Conservation (phyloP, 108 stramenopile species). For the Schizochytrium sp. region DNA sequence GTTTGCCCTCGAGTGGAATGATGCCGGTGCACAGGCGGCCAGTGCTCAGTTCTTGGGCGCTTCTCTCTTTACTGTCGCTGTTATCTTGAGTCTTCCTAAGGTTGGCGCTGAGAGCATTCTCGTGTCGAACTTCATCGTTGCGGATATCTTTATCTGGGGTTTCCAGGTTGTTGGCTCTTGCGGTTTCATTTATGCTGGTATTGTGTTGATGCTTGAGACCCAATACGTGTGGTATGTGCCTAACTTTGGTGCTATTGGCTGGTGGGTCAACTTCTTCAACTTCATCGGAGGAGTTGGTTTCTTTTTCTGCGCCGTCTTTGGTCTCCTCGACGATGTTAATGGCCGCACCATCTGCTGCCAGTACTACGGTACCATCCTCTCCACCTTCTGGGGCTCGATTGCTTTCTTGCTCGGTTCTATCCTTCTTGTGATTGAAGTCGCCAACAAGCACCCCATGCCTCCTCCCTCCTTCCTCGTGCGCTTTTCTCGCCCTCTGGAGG, state of each 20-base stretch:
- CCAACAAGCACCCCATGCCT: not conserved
- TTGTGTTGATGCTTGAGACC: not conserved
- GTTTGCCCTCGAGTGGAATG: conserved; percentile 6
- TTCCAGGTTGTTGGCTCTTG: not conserved
- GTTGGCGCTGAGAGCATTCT: not conserved
- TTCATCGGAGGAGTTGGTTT: not conserved
- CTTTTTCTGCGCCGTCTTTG: conserved; percentile 22
- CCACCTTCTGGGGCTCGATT: conserved; percentile 14
- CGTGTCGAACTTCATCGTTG: not conserved
- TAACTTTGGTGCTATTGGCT: not conserved
- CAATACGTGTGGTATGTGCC: conserved; percentile 37
- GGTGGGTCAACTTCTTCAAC: conserved; percentile 1
- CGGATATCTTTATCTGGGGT: conserved; percentile 1
- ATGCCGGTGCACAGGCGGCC: not conserved
- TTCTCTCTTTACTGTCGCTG: not conserved
- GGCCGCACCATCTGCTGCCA: conserved; percentile 35
- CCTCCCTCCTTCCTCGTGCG: no score
- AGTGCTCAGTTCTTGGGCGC: conserved; percentile 16
- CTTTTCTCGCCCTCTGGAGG: no score
- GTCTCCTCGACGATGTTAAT: not conserved
- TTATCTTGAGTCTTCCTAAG: not conserved
- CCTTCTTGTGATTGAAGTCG: conserved; percentile 12
- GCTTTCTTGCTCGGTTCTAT: not conserved
- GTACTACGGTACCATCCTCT: not conserved
- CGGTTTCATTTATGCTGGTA: not conserved